A percentile compares a stretch with the other conserved stretches of the same genome.
Evolutionary conservation across 2,329 filamentous ascomycete genomes (phyloP).

Genomic region (Dothistroma pini): DNA sequence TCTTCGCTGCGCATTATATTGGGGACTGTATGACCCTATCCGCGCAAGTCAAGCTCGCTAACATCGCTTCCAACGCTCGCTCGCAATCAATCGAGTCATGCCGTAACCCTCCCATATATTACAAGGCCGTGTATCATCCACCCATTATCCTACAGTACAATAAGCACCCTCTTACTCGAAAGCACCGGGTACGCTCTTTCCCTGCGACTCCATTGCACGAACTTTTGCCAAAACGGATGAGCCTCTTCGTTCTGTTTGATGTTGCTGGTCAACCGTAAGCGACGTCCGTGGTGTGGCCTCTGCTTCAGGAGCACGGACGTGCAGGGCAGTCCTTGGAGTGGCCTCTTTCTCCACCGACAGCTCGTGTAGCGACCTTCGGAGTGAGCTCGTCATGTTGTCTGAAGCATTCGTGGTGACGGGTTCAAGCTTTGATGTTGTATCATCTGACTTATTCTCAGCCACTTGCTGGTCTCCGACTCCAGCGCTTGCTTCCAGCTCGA

Average conservation of each 20-base stretch:
- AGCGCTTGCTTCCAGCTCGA: slow-evolving; percentile 5
- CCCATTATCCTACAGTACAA: slow-evolving; percentile 2
- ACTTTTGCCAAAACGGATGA: slow-evolving; percentile 24
- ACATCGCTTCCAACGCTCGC: not conserved
- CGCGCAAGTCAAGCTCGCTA: not conserved
- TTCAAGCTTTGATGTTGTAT: not conserved
- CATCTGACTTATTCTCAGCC: not conserved
- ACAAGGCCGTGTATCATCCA: slow-evolving; percentile 2
- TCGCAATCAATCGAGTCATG: not conserved
- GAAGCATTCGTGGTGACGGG: not conserved
- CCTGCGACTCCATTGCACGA: slow-evolving; percentile 23
- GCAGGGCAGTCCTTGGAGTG: slow-evolving; percentile 6
- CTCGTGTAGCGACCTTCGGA: not conserved
- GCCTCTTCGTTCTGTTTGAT: slow-evolving; percentile 17
- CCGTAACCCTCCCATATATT: not conserved
- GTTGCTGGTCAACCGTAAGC: slow-evolving; percentile 9
- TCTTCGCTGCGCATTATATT: not conserved
- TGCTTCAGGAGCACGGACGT: slow-evolving; percentile 1
- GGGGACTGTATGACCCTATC: not conserved
- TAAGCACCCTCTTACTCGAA: not conserved
- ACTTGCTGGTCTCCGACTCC: not conserved
- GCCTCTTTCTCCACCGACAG: slow-evolving; percentile 1
- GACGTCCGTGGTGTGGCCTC: slow-evolving; percentile 10
- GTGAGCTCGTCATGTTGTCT: not conserved
- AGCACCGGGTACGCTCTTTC: not conserved